Evolutionary conservation across 345 rosid species (phyloP).

Genomic region (sweet orange (Citrus sinensis)): DNA sequence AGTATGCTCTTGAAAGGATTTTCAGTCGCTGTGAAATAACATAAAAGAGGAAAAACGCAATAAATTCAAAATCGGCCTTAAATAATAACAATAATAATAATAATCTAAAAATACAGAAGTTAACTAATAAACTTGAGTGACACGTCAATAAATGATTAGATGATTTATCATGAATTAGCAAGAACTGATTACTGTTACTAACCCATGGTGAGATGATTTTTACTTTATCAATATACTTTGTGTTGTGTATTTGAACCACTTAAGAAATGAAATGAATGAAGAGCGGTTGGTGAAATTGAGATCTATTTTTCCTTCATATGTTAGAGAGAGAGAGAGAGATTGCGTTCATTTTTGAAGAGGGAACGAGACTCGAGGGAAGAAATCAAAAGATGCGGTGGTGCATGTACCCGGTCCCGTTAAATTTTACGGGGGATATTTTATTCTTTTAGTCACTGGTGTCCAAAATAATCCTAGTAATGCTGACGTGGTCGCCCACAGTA

Average conservation of each 20-base stretch:
- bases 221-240: neutral
- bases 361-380: too few relatives aligned
- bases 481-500: neutral
- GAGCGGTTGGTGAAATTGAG: neutral
- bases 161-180: neutral
- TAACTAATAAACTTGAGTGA: neutral
- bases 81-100: neutral
- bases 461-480: neutral
- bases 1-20: slow-evolving; percentile 56
- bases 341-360: neutral
- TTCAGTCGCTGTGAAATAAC: slow-evolving; percentile 38
- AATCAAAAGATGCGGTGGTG: neutral
- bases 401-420: neutral
- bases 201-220: slow-evolving; percentile 3
- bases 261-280: neutral
- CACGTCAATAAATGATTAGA: neutral
- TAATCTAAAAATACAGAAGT: neutral
- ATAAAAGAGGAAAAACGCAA: neutral
- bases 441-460: neutral
- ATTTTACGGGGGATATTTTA: neutral
- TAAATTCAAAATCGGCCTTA: slow-evolving; percentile 4
- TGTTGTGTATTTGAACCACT: neutral
- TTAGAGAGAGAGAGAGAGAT: neutral
- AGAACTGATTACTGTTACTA: neutral
- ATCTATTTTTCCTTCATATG: neutral